A percentile compares a stretch with the other conserved stretches of the same genome.
Conservation (phyloP, 1,284 basidiomycete genomes). For the Tilletia caries region DNA sequence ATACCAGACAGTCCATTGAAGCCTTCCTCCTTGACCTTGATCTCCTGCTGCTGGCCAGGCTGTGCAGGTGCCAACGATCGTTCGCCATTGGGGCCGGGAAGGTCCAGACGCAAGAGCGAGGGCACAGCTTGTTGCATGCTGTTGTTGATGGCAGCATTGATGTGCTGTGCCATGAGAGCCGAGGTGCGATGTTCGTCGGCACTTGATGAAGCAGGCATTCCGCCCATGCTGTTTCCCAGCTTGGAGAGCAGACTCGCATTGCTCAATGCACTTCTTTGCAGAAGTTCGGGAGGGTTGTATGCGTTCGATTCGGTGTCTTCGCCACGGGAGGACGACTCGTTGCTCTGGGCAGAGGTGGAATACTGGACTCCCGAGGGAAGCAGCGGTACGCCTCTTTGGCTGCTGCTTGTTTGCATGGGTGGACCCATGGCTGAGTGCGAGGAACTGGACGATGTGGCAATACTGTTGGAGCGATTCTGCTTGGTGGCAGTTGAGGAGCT, state of each 20-base stretch:
- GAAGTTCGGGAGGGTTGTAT: slow-evolving; percentile 13
- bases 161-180: neutral
- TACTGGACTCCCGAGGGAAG: neutral
- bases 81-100: neutral
- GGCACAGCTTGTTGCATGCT: neutral
- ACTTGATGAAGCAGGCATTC: neutral
- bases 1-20: neutral
- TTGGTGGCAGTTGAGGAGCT: neutral
- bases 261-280: slow-evolving; percentile 5
- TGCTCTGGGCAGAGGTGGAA: slow-evolving; percentile 2
- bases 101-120: neutral
- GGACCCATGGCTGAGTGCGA: neutral
- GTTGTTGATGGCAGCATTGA: slow-evolving; percentile 12
- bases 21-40: neutral
- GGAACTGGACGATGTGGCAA: neutral
- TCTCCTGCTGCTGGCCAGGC: neutral
- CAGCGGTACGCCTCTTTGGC: neutral
- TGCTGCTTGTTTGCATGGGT: neutral
- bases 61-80: neutral
- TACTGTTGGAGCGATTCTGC: neutral
- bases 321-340: neutral
- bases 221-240: neutral
- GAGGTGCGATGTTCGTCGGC: neutral
- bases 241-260: neutral
- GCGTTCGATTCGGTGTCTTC: neutral